Percentiles rank a stretch among this genome's conserved stretches.
phyloP scores from a whole-genome alignment of 805 yeast genomes.

The Lachancea kluyveri region DNA sequence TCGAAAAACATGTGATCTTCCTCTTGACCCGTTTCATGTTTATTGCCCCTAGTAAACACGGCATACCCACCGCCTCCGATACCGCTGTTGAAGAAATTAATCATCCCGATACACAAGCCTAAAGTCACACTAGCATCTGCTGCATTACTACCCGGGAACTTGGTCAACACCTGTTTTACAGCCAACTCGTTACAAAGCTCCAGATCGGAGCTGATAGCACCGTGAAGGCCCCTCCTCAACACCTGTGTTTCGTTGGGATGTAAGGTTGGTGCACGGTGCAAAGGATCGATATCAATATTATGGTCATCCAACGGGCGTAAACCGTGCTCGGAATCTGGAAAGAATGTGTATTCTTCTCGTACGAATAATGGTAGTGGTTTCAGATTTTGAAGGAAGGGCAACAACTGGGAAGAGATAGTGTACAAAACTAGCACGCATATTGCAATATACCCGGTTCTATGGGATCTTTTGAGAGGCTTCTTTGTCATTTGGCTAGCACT shows the following conservation, averaged over 20 bases:
- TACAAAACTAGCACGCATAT: no score
- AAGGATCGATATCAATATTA: constrained; percentile 36
- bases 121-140: constrained; percentile 92
- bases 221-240: constrained; percentile 21
- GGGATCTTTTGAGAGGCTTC: no score
- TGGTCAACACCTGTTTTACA: constrained; percentile 21
- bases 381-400: no score
- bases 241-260: constrained; percentile 26
- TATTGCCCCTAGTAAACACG: constrained; percentile 28
- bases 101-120: constrained; percentile 79
- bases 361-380: no score
- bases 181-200: constrained; percentile 30
- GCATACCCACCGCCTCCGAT: constrained; percentile 91
- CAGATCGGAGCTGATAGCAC: constrained; percentile 34
- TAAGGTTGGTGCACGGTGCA: constrained; percentile 32
- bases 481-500: no score
- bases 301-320: no score
- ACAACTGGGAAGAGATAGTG: no score
- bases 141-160: constrained; percentile 56
- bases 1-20: constrained; percentile 60
- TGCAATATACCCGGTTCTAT: no score
- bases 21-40: constrained; percentile 26
- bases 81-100: constrained; percentile 80
- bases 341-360: no score
- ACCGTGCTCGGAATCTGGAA: no score